phyloP scores from a whole-genome alignment of 2,329 filamentous ascomycete genomes.

The Thelonectria olida region DNA sequence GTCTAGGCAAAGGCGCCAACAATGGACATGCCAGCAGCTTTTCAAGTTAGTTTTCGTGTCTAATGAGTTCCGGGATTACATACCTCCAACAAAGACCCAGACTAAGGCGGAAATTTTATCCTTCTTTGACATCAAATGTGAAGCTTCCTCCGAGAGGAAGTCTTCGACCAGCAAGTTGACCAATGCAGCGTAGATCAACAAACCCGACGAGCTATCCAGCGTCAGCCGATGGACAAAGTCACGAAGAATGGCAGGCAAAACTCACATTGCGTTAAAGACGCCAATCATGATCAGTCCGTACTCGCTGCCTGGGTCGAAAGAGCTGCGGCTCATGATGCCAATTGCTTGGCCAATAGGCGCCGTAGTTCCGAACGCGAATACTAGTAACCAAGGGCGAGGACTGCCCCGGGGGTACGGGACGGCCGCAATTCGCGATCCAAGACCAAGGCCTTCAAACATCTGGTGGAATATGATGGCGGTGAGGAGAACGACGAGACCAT shows the following conservation, averaged over 20 bases:
- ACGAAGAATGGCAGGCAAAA: background rate
- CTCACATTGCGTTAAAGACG: constrained; percentile 71
- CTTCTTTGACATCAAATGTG: constrained; percentile 58
- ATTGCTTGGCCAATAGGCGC: constrained; percentile 73
- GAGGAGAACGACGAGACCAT: constrained; percentile 72
- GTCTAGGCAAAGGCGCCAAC: constrained; percentile 46
- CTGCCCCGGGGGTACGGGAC: constrained; percentile 68
- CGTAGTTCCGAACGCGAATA: constrained; percentile 70
- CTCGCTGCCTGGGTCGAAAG: constrained; percentile 70
- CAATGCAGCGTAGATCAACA: constrained; percentile 69
- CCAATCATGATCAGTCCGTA: constrained; percentile 72
- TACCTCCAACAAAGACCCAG: constrained; percentile 62
- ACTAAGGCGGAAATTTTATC: constrained; percentile 63
- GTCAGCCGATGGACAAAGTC: background rate
- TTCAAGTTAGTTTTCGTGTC: constrained; percentile 2
- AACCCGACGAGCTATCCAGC: constrained; percentile 62
- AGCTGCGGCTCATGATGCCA: constrained; percentile 63
- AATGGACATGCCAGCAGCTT: constrained; percentile 45
- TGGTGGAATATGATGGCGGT: constrained; percentile 78
- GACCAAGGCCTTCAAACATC: constrained; percentile 74
- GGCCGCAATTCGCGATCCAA: constrained; percentile 75
- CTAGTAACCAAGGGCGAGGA: constrained; percentile 67
- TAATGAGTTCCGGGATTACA: constrained; percentile 19
- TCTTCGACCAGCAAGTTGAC: constrained; percentile 73
- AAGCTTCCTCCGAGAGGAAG: constrained; percentile 68